Percentiles rank a stretch among this genome's conserved stretches.
Conservation (phyloP, 129 eudicot species). For the Artemisia annua region DNA sequence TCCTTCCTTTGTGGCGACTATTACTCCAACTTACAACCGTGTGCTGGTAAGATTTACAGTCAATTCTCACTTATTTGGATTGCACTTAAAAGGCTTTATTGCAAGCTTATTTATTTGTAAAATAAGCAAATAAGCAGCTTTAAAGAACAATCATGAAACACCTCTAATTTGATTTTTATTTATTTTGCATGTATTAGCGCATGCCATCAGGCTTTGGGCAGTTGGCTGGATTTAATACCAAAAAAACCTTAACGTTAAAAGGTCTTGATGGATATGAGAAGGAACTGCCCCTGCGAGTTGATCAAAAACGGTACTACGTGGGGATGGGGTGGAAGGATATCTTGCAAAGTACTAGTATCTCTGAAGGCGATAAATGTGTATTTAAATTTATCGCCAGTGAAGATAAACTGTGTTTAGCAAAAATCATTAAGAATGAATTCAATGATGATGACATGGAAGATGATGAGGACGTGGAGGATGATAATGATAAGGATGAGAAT, state of each 20-base stretch:
- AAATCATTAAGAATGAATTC: conserved; percentile 4
- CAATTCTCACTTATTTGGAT: not conserved
- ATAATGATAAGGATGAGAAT: too few species aligned
- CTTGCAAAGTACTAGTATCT: not conserved
- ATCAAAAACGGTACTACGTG: conserved; percentile 1
- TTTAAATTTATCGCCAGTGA: conserved; percentile 18
- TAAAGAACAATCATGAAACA: too few species aligned
- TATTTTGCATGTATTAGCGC: conserved; percentile 17
- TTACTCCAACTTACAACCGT: too few species aligned
- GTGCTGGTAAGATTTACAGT: too few species aligned
- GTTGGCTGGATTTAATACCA: conserved; percentile 6
- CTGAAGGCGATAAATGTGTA: conserved; percentile 22
- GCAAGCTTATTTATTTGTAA: too few species aligned
- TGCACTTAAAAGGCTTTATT: too few species aligned
- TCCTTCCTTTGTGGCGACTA: too few species aligned
- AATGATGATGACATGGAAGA: too few species aligned
- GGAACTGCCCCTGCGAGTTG: not conserved
- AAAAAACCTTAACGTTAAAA: conserved; percentile 15
- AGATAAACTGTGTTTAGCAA: conserved; percentile 14
- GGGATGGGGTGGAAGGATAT: conserved; percentile 5
- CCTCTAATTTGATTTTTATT: not conserved
- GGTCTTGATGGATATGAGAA: conserved; percentile 21
- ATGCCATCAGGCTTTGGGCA: not conserved
- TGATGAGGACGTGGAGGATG: too few species aligned
- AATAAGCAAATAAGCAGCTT: too few species aligned